Evolutionary conservation across 2,329 filamentous ascomycete genomes (phyloP), one percentile per base, ranked within the genome.

Genomic region (Triangularia verruculosa): DNA sequence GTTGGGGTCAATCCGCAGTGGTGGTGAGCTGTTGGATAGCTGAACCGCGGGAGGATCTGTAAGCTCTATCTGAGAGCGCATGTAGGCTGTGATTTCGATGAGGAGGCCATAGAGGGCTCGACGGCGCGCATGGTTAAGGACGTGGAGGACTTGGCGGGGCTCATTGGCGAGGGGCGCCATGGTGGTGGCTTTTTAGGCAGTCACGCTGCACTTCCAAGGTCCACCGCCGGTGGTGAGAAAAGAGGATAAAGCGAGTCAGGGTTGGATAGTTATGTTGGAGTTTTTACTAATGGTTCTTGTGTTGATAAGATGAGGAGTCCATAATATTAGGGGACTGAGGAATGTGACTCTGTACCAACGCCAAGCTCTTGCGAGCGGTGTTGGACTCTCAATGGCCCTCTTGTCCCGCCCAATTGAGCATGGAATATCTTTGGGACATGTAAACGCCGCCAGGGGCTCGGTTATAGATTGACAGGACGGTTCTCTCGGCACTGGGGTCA

Each of bases 141-240:
- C 78, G 60, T 86, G 80, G 74, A 83, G 78, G 61, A 86, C 73
- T 68, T 84, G 83, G 64, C 82, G 80, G 57, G 83, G 83, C 66
- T 86, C 83, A 34, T 77, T 79, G 61, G 79, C 83, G 58, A 83
- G 76, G 59, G 83, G 83, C 63, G 83, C 82, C 83, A 86, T 85
- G 62, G 13, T 65, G 27, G 12, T 55, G 51, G 51, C 20, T 20
- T 47, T 47, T 47, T 47, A 7, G 17, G n/a, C 17, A 22, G 39
- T 20, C 39, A 17, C 39, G n/a, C 39, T 47, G 20, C 9, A 47
- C 39, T 47, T 47, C n/a, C n/a, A n/a, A n/a, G n/a, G 39, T 47
- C 39, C 13, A 47, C 39, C 39, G 20, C 39, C 39, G 20, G n/a
- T 47, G 4, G 39, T 9, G 11, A 12, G 11, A 12, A 20, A 47